Evolutionary conservation across 2,329 filamentous ascomycete genomes (phyloP), one percentile per base, ranked within the genome.

Genomic region (Fusarium albosuccineum): DNA sequence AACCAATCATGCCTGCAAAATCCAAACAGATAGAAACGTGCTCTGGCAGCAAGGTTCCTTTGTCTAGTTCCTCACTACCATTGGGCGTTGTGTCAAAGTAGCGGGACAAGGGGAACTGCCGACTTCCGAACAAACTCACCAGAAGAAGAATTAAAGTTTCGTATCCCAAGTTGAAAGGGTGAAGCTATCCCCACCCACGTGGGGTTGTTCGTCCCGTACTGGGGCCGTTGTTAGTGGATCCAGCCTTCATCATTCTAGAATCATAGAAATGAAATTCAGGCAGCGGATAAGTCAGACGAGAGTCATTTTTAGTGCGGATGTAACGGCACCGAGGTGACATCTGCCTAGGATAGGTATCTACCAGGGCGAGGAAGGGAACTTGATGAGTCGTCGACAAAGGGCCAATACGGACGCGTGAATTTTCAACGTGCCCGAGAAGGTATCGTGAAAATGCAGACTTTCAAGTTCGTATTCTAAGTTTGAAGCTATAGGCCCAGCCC

Each of bases 391-490:
- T 37, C 33, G n/a, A 37, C 46, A 50, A 37, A 30, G 8, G 13
- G 14, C 46, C 46, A 50, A 50, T 50, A 26, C 33, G 4, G 13
- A 6, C 3, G 13, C 5, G 9, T 37, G 6, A 4, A 10, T n/a
- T 17, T 13, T 6, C 11, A 50, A 50, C 46, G 46, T 50, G 46
- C 16, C 8, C 22, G 6, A 1, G 10, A n/a, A 10, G 8, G 16
- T 26, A 3, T 26, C 2, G 16, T 22, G n/a, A 27, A 29, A 27
- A 9, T 22, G 5, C 17, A 13, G 36, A 37, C 10, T 6, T 0
- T 13, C 10, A 17, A 8, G n/a, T 37, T 37, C 46, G 46, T 50
- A 37, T 50, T 50, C 36, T 50, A 5, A 37, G 17, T 50, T 50
- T 50, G 33, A 30, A 50, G 22, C 22, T 22, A 4, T 22, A 4